Base-by-base conservation (phyloP, 2,329 filamentous ascomycete species). In the Penicillium brevicompactum region DNA sequence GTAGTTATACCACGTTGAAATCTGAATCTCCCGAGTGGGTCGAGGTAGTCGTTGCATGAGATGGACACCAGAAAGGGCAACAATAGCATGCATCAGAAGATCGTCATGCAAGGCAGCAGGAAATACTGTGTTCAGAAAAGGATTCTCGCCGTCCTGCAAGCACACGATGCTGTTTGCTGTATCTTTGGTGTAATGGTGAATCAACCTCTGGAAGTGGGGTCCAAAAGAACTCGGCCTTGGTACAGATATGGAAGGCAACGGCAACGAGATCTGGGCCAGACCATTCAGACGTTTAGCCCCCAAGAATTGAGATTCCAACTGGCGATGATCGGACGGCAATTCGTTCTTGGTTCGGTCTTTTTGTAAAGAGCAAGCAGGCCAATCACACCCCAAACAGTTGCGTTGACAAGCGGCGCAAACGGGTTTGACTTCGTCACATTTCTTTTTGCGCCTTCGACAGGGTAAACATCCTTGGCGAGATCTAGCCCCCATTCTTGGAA, bases 91-190 rank as follows among this genome's bases (percentile, higher is more conserved):
- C 58, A 61, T 59, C 47, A 59, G 18, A 32, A 61, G 49, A 31
- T 59, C 56, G 40, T 59, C 56, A 30, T 51, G 27, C 3, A 59
- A 51, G 37, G 58, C 58, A 34, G 49, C 53, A 11, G 58, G 56
- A 14, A 61, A 44, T 16, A 61, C 51, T 13, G 56, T 61, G 49
- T 59, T 46, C 21, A 61, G 51, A 46, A 61, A 59, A n/a, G 58
- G 56, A 44, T 61, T 61, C 22, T 56, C 47, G 30, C 40, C 49
- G 41, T 59, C 53, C 30, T 61, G 58, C 22, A 59, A 56, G 56
- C 58, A 61, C 10, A 54, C 49, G 21, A 61, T 46, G n/a, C 53
- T 56, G 45, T 61, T 61, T 18, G 58, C 58, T n/a, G 56, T 59
- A 41, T 34, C 31, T n/a, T 37, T 37, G n/a, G 7, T 14, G n/a